Evolutionary conservation across 192 early-diverging fungal genomes (phyloP), one percentile per base, ranked within the genome.

Genomic region (Physocladia obscura): DNA sequence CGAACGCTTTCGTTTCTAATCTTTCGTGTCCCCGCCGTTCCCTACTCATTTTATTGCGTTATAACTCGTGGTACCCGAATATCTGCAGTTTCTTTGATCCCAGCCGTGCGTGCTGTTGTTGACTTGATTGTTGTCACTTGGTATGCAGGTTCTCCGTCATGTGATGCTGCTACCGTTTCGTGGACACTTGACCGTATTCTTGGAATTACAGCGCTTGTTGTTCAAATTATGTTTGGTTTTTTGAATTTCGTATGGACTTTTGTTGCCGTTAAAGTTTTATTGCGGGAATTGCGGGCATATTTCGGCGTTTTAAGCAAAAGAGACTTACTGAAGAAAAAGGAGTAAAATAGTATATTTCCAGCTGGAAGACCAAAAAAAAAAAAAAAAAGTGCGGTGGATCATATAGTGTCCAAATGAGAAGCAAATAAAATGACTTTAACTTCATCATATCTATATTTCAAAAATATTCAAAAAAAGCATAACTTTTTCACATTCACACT

Each of bases 141-240:
- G 63, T n/a, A n/a, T n/a, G 48, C 35, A 21, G 47, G 63, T 15
- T 52, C 19, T 31, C 49, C 39, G 31, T 6, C 49, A n/a, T 49
- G 50, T 49, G 19, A 15, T 17, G 19, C 24, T 13, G 31, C 13
- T n/a, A 22, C 6, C 3, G 24, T 13, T 2, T 29, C 15, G 6
- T 67, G 63, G 63, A 44, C 35, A n/a, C 6, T 67, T 15, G 63
- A 67, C 35, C 63, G 63, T 29, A 3, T 30, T 24, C n/a, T 67
- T 11, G 49, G 47, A 22, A 21, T 67, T 29, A 52, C 21, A 24
- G 63, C 63, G 29, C 32, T 67, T 11, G 37, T 67, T 30, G 63
- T 67, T n/a, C 63, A 67, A 31, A 32, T 67, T 37, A 34, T 67
- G 63, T 67, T 67, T 67, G 63, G 63, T 1, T n/a, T 52, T 47